These are phyloP conservation scores for Penicillium sp. DNA, from an alignment of 2,329 filamentous ascomycete species.

Conservation along the genomic window DNA sequence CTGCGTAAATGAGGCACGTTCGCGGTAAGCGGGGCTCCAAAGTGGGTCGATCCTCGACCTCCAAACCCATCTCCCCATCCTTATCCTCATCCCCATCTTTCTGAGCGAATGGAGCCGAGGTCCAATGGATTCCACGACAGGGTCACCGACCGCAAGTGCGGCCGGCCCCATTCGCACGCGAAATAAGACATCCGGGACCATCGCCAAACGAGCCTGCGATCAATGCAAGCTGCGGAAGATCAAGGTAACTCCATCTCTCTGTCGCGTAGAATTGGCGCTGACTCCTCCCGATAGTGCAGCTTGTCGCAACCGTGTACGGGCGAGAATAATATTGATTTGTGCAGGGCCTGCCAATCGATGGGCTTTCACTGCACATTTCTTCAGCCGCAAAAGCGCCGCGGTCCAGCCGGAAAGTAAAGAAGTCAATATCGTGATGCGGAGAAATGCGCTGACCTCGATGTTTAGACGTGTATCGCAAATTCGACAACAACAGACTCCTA, in stretches of 20 bases:
- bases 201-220: constrained; percentile 39
- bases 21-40: not conserved
- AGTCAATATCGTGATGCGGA: constrained; percentile 18
- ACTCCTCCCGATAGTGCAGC: constrained; percentile 31
- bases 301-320: constrained; percentile 39
- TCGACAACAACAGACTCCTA: constrained; percentile 31
- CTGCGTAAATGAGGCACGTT: too few species aligned
- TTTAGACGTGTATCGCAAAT: constrained; percentile 38
- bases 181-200: constrained; percentile 19
- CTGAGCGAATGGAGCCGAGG: constrained; percentile 14
- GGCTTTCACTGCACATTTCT: constrained; percentile 42
- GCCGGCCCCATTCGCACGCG: constrained; percentile 24
- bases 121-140: constrained; percentile 25
- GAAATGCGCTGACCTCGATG: constrained; percentile 6
- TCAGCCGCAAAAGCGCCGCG: constrained; percentile 41
- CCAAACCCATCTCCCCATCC: not conserved
- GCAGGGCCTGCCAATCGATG: constrained; percentile 36
- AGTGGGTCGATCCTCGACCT: constrained; percentile 17
- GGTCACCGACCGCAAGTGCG: constrained; percentile 11
- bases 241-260: constrained; percentile 25
- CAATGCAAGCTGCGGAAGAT: constrained; percentile 40
- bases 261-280: constrained; percentile 4
- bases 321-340: too few species aligned
- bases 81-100: constrained; percentile 1
- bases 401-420: constrained; percentile 37